Base-by-base conservation (phyloP, 2,329 filamentous ascomycete species). In the Arthroderma uncinatum region DNA sequence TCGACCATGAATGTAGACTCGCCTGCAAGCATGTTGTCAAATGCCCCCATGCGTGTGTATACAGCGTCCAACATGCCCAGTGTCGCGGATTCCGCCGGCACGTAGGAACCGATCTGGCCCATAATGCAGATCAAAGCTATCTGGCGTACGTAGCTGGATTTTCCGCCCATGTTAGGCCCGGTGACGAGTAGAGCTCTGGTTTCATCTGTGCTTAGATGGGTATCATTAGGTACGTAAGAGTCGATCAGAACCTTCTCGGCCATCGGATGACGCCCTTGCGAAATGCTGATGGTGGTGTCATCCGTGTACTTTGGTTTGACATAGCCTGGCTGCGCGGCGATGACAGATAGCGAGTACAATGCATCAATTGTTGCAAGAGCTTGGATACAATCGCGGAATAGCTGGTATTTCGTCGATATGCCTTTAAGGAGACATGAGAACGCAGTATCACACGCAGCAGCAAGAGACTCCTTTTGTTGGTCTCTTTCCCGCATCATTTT, bases 1-100 rank as follows among this genome's bases (percentile, higher is more conserved):
- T 98, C 93, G 56, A 98, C 91, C 90, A 97, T 96, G 74, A 98
- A 98, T 10, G 93, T 98, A 23, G 83, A 88, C 73, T 98, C 93
- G 65, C 90, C 90, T 3, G 89, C 87, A 69, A 97, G 87, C 75
- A 98, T 89, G 69, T 96, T 97, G 73, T 98, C 93, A 64, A 88
- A 88, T 2, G 93, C 93, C 55, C 93, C 93, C 83, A 96, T 96
- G 62, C 93, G 87, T 0, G 93, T 96, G 76, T 92, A 89, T 50
- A 98, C 89, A 5, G 89, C 89, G 70, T 98, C 93, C 36, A 92
- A 79, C 60, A 95, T 84, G 8, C 91, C 92, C 0, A 97, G 79
- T 2, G 76, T 73, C 25, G 92, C 83, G 1, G 82, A 78, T 28
- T 80, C 78, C 21, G 92, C 92, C 1, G 93, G 93, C 0, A 98